Conservation (phyloP, 495 filamentous ascomycete species). For the Hyaloscypha variabilis region DNA sequence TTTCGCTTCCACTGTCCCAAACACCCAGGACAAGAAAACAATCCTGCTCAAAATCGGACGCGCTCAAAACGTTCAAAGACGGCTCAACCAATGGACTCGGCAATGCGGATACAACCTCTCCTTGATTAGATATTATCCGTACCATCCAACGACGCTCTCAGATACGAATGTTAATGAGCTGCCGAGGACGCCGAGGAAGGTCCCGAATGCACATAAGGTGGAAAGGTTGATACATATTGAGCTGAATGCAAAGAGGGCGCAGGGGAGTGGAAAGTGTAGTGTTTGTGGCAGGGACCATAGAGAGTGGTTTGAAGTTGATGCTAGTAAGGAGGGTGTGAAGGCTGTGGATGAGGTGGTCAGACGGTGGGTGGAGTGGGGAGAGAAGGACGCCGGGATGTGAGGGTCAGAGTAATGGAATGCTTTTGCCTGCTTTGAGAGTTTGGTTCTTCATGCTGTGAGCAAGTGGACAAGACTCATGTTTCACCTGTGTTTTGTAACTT, state of each 20-base stretch:
- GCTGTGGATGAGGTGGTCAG: constrained; percentile 83
- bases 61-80: constrained; percentile 85
- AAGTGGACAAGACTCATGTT: background rate
- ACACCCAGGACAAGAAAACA: constrained; percentile 40
- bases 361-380: constrained; percentile 84
- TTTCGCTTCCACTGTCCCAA: constrained; percentile 10
- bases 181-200: constrained; percentile 58
- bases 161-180: constrained; percentile 26
- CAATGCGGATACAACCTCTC: constrained; percentile 90
- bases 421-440: background rate
- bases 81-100: constrained; percentile 87
- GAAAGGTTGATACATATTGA: constrained; percentile 92
- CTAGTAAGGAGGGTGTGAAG: constrained; percentile 66
- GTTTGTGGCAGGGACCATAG: constrained; percentile 86
- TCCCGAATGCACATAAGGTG: constrained; percentile 85
- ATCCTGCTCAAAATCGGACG: constrained; percentile 93
- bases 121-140: constrained; percentile 90
- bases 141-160: constrained; percentile 60
- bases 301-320: constrained; percentile 96
- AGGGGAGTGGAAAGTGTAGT: constrained; percentile 60
- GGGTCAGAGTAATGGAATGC: background rate
- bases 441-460: background rate
- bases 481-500: background rate
- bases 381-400: constrained; percentile 35
- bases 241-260: constrained; percentile 67